Conservation (phyloP, 371 early-diverging fungal species). For the Encephalitozoon hellem region DNA sequence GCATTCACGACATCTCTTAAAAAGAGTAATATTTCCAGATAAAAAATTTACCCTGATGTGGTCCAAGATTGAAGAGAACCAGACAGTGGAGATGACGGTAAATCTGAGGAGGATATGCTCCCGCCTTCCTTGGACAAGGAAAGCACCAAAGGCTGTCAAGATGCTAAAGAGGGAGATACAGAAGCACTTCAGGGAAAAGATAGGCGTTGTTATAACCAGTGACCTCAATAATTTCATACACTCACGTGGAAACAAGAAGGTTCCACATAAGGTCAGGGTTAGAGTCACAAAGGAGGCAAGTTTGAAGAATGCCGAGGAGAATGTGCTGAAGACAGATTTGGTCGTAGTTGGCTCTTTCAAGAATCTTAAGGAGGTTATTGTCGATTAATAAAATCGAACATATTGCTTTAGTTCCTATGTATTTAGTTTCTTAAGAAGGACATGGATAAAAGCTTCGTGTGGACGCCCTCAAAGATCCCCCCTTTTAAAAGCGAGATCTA, state of each 20-base stretch:
- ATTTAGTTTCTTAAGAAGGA: background rate
- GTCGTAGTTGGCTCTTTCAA: conserved; percentile 46
- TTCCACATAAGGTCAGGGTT: conserved; percentile 38
- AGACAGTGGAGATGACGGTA: conserved; percentile 34
- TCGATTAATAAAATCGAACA: conserved; percentile 31
- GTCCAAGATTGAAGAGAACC: conserved; percentile 17
- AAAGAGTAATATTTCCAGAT: background rate
- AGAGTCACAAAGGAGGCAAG: conserved; percentile 22
- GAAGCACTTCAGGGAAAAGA: conserved; percentile 26
- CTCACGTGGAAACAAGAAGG: conserved; percentile 21
- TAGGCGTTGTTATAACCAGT: conserved; percentile 12
- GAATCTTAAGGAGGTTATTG: conserved; percentile 15
- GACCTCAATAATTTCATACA: conserved; percentile 39
- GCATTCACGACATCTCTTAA: background rate
- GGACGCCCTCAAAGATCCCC: too few relatives aligned
- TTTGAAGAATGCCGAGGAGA: conserved; percentile 23
- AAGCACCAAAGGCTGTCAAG: conserved; percentile 16
- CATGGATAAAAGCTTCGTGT: too few relatives aligned
- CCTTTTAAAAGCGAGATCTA: background rate
- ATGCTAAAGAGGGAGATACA: conserved; percentile 18
- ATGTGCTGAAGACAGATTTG: conserved; percentile 19
- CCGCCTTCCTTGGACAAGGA: conserved; percentile 25
- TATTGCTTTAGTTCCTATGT: background rate
- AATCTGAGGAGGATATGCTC: conserved; percentile 35
- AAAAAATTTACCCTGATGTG: conserved; percentile 26